phyloP scores from a whole-genome alignment of 2,329 filamentous ascomycete species.

The Penicillium decumbens region DNA sequence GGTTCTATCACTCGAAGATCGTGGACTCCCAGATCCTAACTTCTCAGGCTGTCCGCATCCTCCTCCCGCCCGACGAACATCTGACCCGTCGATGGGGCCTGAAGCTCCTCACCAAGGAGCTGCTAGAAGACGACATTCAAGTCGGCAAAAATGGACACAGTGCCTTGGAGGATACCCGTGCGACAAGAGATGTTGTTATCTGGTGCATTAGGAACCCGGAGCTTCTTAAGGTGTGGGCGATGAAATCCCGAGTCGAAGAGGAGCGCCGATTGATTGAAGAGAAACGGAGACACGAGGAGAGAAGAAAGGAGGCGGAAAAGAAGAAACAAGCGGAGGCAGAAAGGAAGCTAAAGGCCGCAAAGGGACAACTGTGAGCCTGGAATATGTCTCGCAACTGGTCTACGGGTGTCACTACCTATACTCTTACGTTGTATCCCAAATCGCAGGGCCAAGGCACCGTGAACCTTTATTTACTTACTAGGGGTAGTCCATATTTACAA shows the following conservation, averaged over 20 bases:
- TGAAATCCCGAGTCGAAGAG: slow-evolving; percentile 2
- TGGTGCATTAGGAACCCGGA: slow-evolving; percentile 43
- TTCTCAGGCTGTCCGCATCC: slow-evolving; percentile 25
- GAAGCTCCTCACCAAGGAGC: slow-evolving; percentile 32
- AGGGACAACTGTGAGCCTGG: background rate
- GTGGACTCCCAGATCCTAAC: slow-evolving; percentile 47
- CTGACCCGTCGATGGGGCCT: slow-evolving; percentile 32
- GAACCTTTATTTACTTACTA: too few relatives aligned
- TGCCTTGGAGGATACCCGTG: slow-evolving; percentile 49
- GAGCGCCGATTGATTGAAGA: background rate
- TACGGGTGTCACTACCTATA: too few relatives aligned
- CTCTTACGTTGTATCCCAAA: too few relatives aligned
- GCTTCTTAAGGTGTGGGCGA: slow-evolving; percentile 35
- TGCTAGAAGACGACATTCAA: slow-evolving; percentile 39
- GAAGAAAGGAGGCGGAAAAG: slow-evolving; percentile 3
- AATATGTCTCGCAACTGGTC: background rate
- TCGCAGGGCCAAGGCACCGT: too few relatives aligned
- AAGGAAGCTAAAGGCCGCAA: background rate
- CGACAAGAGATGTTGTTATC: slow-evolving; percentile 48
- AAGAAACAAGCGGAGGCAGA: background rate
- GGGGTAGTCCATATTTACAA: too few relatives aligned
- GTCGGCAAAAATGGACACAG: slow-evolving; percentile 40
- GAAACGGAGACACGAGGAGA: background rate
- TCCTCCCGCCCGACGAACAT: slow-evolving; percentile 3
- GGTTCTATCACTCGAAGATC: slow-evolving; percentile 41